Base-by-base conservation (phyloP, 805 yeast genomes). In the Saturnispora besseyi region DNA sequence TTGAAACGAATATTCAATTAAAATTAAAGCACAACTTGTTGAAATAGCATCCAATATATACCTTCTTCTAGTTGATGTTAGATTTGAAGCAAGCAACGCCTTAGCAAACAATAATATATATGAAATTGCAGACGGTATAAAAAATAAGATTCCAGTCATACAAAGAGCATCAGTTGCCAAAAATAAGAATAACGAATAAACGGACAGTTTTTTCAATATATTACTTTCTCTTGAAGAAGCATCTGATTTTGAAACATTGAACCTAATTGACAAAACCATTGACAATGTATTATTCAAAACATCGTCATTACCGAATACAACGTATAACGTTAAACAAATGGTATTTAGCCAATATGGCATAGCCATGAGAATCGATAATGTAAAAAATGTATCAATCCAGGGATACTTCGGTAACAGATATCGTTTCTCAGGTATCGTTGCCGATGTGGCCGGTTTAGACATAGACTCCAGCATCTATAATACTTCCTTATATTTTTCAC, bases 81-180 rank as follows among this genome's bases (percentile, higher is more conserved):
- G 41, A 26, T 56, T 64, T 12, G 69, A 59, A 1, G 70, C 70
- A n/a, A 68, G 55, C 37, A 63, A 55, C 0, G 69, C 62, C 51
- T 66, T 67, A 6, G 70, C 63, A 32, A 65, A 51, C 10, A 66
- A 31, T 38, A 61, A 58, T 2, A 59, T 46, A 40, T 59, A 65
- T 33, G 61, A 62, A 11, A 62, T 54, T 2, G 57, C n/a, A 3
- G 56, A 54, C 1, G 69, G 66, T 29, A 52, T 52, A 2, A 58
- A 42, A 11, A 58, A 22, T 12, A 62, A 49, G 28, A 62, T 32
- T 13, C 43, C 13, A 0, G 54, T 10, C 33, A 62, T 57, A 15
- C 61, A 11, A 4, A 58, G 13, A 5, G 57, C 46, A 49, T 62
- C 63, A 2, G 54, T 24, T 3, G 57, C 46, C 3, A 63, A 12